These are phyloP conservation scores for Ustilago crameri DNA, from an alignment of 1,284 basidiomycete genomes.

Conservation along the genomic window DNA sequence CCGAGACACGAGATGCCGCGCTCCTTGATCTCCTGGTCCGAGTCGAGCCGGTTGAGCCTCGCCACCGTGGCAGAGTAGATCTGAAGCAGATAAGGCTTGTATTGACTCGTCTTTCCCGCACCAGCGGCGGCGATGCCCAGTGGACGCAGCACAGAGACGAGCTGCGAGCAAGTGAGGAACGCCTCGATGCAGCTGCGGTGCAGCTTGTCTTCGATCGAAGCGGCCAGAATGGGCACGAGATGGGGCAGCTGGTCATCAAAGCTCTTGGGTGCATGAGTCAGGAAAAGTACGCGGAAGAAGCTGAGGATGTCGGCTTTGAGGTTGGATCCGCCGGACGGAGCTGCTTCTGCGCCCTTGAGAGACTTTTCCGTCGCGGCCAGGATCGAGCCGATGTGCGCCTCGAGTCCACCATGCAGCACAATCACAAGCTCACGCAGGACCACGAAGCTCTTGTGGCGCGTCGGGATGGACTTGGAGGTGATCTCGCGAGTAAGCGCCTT, in stretches of 20 bases:
- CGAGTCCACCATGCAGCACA: conserved; percentile 84
- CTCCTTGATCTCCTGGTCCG: conserved; percentile 88
- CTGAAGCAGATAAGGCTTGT: conserved; percentile 39
- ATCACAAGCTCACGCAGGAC: conserved; percentile 80
- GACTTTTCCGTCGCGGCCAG: conserved; percentile 68
- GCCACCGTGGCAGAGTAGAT: conserved; percentile 80
- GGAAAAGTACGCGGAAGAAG: conserved; percentile 86
- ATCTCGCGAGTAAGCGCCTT: conserved; percentile 87
- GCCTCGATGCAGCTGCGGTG: conserved; percentile 70
- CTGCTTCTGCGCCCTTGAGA: conserved; percentile 65
- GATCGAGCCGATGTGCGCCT: conserved; percentile 75
- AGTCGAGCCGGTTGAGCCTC: conserved; percentile 81
- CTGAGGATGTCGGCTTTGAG: conserved; percentile 76
- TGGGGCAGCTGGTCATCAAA: conserved; percentile 76
- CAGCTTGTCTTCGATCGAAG: conserved; percentile 74
- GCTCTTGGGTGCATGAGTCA: conserved; percentile 78
- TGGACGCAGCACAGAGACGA: conserved; percentile 70
- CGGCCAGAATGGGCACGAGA: conserved; percentile 79
- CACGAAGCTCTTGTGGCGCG: conserved; percentile 84
- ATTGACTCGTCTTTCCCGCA: conserved; percentile 19
- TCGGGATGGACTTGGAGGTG: conserved; percentile 82
- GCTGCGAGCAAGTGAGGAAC: conserved; percentile 73
- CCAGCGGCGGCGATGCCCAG: conserved; percentile 11
- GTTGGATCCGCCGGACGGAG: conserved; percentile 64
- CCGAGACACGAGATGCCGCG: conserved; percentile 85